A percentile compares a stretch with the other conserved stretches of the same genome.
Conservation (phyloP, 805 yeast genomes). For the Debaryomyces castellii region DNA sequence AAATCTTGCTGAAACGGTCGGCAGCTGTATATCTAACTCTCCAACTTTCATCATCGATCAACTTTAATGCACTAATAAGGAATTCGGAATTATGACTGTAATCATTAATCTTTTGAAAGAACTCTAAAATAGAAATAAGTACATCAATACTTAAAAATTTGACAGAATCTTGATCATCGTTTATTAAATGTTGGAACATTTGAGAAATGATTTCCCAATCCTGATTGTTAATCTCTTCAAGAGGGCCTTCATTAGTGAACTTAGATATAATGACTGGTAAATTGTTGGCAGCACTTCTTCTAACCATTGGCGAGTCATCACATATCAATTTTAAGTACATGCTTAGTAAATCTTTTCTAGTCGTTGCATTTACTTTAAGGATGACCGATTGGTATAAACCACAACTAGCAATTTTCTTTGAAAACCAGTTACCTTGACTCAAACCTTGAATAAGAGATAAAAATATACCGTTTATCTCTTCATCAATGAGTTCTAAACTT, state of each 20-base stretch:
- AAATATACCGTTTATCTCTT: slow-evolving; percentile 64
- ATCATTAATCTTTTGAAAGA: slow-evolving; percentile 60
- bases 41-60: slow-evolving; percentile 92
- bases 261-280: slow-evolving; percentile 73
- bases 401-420: slow-evolving; percentile 85
- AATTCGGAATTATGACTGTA: slow-evolving; percentile 60
- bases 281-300: slow-evolving; percentile 88
- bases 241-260: slow-evolving; percentile 30
- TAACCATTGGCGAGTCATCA: slow-evolving; percentile 97
- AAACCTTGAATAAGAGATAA: slow-evolving; percentile 76
- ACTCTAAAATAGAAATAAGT: slow-evolving; percentile 74
- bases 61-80: slow-evolving; percentile 61
- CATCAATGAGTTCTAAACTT: slow-evolving; percentile 58
- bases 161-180: slow-evolving; percentile 93
- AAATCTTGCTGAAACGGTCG: slow-evolving; percentile 80
- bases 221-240: slow-evolving; percentile 45
- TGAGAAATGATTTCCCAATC: slow-evolving; percentile 78
- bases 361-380: slow-evolving; percentile 51
- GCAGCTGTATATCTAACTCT: slow-evolving; percentile 98
- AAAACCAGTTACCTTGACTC: slow-evolving; percentile 91
- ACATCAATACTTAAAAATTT: slow-evolving; percentile 87
- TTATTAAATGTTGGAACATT: slow-evolving; percentile 75
- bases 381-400: slow-evolving; percentile 79
- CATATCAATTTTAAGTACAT: slow-evolving; percentile 68
- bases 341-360: slow-evolving; percentile 61